Base-by-base conservation (phyloP, 176 grass and related monocot species). In the Neostapfia colusana region DNA sequence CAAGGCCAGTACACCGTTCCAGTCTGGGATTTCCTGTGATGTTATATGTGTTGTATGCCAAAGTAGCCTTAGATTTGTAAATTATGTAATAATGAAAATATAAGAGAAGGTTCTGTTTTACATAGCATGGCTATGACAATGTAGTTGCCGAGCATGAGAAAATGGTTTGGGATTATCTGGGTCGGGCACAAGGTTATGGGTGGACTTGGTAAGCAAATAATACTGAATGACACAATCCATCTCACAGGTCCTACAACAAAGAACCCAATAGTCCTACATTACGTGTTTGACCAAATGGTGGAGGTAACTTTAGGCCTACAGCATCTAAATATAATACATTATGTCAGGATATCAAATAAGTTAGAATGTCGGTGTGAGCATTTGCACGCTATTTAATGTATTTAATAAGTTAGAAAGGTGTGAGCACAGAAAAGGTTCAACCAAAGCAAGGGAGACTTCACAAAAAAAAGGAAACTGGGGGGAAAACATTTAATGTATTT, bases 11-110 rank as follows among this genome's bases (percentile, higher is more conserved):
- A 91, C 87, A 82, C 88, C 14, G 90, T 97, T 67, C 90, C 93
- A 48, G 90, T 93, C 36, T 93, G 93, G 90, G 90, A 97, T 85
- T 97, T 97, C 68, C 83, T 97, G 11, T 97, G 85, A 97, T 38
- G 64, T 57, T 51, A 45, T 51, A 6, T 79, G n/a, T 53, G 23
- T 53, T 79, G 41, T 73, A 80, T 44, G 38, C 5, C 11, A 38
- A 12, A 38, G 27, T 88, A 84, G 56, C 64, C 18, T 0, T 39
- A 56, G 38, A 75, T 43, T 5, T 88, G 85, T 88, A 79, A 79
- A 88, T 68, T 74, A 74, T 87, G 60, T 69, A 69, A 38, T 35
- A 69, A 45, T 35, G 1, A 35, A 5, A 67, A 73, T 83, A 78
- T 75, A 13, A 45, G 53, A 45, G 45, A 57, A 37, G 16, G 26